Conservation (phyloP, 495 filamentous ascomycete species). For the Podospora didyma region DNA sequence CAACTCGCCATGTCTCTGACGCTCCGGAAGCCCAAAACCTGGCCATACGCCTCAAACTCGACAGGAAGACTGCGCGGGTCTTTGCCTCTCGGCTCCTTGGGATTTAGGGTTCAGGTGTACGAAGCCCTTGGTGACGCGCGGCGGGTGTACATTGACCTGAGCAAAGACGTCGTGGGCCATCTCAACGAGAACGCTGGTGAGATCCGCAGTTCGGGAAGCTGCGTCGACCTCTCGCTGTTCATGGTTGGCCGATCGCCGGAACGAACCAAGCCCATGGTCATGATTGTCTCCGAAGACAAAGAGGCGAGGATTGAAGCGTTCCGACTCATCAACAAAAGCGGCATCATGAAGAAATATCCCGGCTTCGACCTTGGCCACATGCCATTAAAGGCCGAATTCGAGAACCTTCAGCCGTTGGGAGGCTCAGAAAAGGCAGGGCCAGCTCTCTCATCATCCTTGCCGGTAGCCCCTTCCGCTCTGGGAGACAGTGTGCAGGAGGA, state of each 20-base stretch:
- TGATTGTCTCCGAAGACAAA: slow-evolving; percentile 10
- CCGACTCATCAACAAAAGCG: slow-evolving; percentile 9
- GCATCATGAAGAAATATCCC: slow-evolving; percentile 5
- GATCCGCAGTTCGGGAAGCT: neutral
- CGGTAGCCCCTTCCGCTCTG: no score
- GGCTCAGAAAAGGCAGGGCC: no score
- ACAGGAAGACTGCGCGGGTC: slow-evolving; percentile 2
- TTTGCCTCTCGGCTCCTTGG: neutral
- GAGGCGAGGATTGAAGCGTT: slow-evolving; percentile 2
- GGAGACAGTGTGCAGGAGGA: no score
- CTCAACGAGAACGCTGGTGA: slow-evolving; percentile 4
- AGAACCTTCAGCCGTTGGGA: slow-evolving; percentile 5
- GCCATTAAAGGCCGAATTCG: slow-evolving; percentile 5
- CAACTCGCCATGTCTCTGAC: neutral
- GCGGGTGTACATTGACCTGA: neutral
- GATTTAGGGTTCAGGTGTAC: neutral
- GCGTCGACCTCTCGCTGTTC: slow-evolving; percentile 9
- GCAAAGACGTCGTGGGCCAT: neutral
- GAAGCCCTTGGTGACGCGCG: slow-evolving; percentile 11
- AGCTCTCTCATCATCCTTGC: neutral
- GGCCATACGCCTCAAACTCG: slow-evolving; percentile 10
- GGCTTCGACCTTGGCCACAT: slow-evolving; percentile 10
- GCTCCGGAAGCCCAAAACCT: neutral
- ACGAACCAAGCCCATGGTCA: slow-evolving; percentile 7
- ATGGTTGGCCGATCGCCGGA: slow-evolving; percentile 11